Base-by-base conservation (phyloP, 768 basidiomycete species). In the Hysterangium stoloniferum region DNA sequence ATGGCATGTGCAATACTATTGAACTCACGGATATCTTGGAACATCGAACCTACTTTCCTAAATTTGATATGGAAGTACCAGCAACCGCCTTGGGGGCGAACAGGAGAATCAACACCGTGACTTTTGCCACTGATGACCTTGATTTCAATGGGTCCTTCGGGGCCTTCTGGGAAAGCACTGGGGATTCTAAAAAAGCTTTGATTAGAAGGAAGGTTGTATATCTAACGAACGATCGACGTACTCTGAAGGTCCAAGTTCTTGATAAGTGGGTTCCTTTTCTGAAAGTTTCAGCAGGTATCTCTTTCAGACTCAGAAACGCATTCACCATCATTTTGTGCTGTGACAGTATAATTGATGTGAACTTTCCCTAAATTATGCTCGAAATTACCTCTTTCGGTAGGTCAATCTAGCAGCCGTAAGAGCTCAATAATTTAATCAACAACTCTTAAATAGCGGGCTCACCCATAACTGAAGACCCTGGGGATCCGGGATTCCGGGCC, bases 101-200 rank as follows among this genome's bases (percentile, higher is more conserved):
- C 93, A 24, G 92, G 92, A 1, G 90, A 93, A 61, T 85, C 84
- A 12, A 81, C 73, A 11, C 87, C 91, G 56, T 93, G 80, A 53
- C 88, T 87, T 63, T 82, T 84, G 4, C 95, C 95, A 55, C 87
- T 91, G 57, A 97, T 88, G 34, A 98, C 84, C 61, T 79, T 88
- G 59, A 96, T 74, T 56, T 73, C 76, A 29, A 84, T 70, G 11
- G 76, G 74, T 4, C 87, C 87, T 35, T 84, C 75, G 2, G 68
- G 66, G 9, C 87, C 86, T 47, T 76, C 68, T 2, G 88, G 88
- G 60, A 80, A 85, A 8, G 84, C 85, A 11, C 73, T 72, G 0
- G 87, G 86, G 31, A 89, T 83, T 42, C 82, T 85, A 55, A 35
- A 37, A 51, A 6, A 48, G 33, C 8, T 29, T 7, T 31, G 35